Evolutionary conservation across 2,329 filamentous ascomycete species (phyloP).

Genomic region (Elsinoe australis): DNA sequence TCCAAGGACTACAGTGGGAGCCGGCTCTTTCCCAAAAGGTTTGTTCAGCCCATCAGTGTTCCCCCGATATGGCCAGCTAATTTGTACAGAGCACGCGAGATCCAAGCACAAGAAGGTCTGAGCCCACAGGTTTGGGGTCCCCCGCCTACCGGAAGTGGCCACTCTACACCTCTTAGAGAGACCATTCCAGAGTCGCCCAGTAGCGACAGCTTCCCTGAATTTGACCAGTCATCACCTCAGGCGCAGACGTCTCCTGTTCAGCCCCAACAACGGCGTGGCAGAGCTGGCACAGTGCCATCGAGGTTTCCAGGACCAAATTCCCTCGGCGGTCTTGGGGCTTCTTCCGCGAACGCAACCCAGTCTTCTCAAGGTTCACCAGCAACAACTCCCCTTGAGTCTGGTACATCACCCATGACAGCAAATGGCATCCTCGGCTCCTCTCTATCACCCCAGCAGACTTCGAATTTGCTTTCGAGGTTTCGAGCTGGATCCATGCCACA

Average conservation of each 20-base stretch:
- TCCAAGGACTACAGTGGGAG: constrained; percentile 74
- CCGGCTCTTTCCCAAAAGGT: constrained; percentile 89
- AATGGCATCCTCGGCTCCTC: constrained; percentile 17
- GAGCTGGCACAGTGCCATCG: constrained; percentile 93
- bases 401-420: constrained; percentile 6
- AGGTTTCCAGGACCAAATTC: constrained; percentile 74
- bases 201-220: constrained; percentile 85
- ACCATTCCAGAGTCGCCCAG: constrained; percentile 96
- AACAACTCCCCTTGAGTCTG: background rate
- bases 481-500: constrained; percentile 93
- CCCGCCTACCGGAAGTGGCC: constrained; percentile 88
- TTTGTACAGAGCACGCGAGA: constrained; percentile 71
- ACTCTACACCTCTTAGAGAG: constrained; percentile 91
- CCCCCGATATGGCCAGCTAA: no score
- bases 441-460: constrained; percentile 17
- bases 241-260: constrained; percentile 42
- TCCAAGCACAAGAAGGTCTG: constrained; percentile 91
- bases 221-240: constrained; percentile 59
- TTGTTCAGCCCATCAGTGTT: no score
- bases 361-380: constrained; percentile 38
- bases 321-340: constrained; percentile 43
- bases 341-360: constrained; percentile 35
- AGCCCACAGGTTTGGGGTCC: constrained; percentile 74
- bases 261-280: constrained; percentile 64
- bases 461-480: constrained; percentile 64